phyloP scores from a whole-genome alignment of 73 alveolate species.

The Durusdinium trenchii region DNA sequence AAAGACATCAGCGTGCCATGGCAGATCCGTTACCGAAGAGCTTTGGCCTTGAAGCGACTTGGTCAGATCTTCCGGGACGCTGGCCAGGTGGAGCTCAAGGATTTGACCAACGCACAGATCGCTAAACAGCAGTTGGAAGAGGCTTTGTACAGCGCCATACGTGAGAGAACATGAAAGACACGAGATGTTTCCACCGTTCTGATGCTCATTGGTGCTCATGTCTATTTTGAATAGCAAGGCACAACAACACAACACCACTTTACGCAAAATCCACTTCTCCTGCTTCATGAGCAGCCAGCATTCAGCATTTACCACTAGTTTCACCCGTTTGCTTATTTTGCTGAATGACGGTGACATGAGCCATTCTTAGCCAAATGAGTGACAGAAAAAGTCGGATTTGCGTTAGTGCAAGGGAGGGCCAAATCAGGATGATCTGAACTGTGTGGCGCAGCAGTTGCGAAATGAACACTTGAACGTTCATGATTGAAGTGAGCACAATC shows the following conservation, averaged over 20 bases:
- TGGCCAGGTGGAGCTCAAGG: constrained; percentile 91
- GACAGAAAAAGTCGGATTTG: background rate
- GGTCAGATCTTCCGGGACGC: constrained; percentile 95
- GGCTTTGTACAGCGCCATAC: constrained; percentile 92
- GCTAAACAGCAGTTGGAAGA: constrained; percentile 83
- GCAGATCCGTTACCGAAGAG: constrained; percentile 91
- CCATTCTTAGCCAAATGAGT: constrained; percentile 30
- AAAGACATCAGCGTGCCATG: constrained; percentile 82
- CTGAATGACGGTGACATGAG: constrained; percentile 17
- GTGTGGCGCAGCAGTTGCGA: too few relatives aligned
- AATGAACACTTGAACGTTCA: too few relatives aligned
- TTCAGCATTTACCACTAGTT: background rate
- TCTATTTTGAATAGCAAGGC: background rate
- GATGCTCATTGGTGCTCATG: too few relatives aligned
- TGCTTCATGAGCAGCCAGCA: constrained; percentile 36
- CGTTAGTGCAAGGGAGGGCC: background rate
- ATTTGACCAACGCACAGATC: constrained; percentile 72
- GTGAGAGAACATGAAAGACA: constrained; percentile 52
- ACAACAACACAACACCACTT: background rate
- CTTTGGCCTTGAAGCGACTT: constrained; percentile 80
- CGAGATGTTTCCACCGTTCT: too few relatives aligned
- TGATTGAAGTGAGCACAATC: background rate
- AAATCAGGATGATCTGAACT: too few relatives aligned
- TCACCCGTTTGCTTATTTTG: constrained; percentile 41
- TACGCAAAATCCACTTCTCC: background rate